Percentiles rank a stretch among this genome's conserved stretches.
Conservation (phyloP, 345 rosid species). For the Gossypium turneri region DNA sequence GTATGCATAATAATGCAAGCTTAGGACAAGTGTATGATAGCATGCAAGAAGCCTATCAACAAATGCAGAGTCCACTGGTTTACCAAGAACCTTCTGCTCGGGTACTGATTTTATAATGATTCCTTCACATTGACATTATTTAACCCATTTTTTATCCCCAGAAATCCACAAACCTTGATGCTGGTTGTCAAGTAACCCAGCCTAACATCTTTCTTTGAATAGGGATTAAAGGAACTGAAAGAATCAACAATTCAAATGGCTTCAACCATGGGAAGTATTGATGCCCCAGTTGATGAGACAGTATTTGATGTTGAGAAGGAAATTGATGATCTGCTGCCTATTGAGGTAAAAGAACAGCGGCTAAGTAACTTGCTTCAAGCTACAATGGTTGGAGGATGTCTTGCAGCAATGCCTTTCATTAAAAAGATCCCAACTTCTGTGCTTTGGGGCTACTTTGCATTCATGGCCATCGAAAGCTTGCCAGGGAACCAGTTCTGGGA, state of each 20-base stretch:
- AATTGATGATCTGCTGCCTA: slow-evolving; percentile 77
- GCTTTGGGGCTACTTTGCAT: slow-evolving; percentile 95
- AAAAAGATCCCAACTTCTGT: slow-evolving; percentile 87
- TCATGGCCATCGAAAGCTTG: slow-evolving; percentile 90
- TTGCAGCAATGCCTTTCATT: slow-evolving; percentile 84
- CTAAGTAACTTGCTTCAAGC: slow-evolving; percentile 93
- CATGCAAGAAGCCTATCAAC: slow-evolving; percentile 75
- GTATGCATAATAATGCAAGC: slow-evolving; percentile 50
- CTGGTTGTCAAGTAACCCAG: neutral
- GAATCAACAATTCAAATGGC: slow-evolving; percentile 58
- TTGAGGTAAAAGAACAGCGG: slow-evolving; percentile 92
- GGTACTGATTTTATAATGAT: slow-evolving; percentile 29
- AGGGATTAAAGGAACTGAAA: slow-evolving; percentile 68
- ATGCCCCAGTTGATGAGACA: slow-evolving; percentile 55
- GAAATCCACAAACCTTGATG: neutral
- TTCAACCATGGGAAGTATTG: slow-evolving; percentile 44
- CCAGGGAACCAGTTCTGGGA: slow-evolving; percentile 98
- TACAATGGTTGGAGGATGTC: slow-evolving; percentile 69
- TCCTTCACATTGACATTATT: neutral
- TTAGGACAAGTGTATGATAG: slow-evolving; percentile 61
- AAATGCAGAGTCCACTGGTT: slow-evolving; percentile 66
- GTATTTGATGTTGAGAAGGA: slow-evolving; percentile 81
- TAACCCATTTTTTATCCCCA: neutral
- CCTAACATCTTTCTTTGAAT: slow-evolving; percentile 10
- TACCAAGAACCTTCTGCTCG: slow-evolving; percentile 52